Percentiles rank a stretch among this genome's conserved stretches.
Conservation (phyloP, 2,329 filamentous ascomycete species). For the Cryphonectria carpinicola region DNA sequence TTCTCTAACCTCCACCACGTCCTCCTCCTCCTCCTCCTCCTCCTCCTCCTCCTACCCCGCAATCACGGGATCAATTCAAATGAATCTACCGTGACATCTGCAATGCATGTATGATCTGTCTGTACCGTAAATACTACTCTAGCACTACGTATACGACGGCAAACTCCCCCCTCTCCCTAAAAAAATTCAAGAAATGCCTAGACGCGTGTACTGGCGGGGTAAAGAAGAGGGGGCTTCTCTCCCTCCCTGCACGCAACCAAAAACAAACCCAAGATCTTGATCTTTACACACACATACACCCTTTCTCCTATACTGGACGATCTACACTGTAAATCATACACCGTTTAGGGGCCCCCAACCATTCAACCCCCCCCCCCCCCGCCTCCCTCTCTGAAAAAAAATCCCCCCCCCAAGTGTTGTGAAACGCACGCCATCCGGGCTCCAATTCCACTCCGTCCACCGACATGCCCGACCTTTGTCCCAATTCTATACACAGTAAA, state of each 20-base stretch:
- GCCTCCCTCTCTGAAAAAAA: too few species aligned
- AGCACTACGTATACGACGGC: neutral
- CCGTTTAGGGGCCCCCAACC: neutral
- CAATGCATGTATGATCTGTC: neutral
- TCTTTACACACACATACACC: neutral
- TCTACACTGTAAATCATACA: neutral
- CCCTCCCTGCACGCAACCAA: neutral
- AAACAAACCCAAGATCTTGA: neutral
- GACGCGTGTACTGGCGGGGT: neutral
- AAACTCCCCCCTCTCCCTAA: too few species aligned
- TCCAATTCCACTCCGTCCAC: conserved; percentile 13
- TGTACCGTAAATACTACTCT: neutral
- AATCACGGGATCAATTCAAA: neutral
- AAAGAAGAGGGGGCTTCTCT: neutral
- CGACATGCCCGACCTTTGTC: conserved; percentile 3
- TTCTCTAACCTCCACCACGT: neutral
- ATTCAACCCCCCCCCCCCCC: too few species aligned
- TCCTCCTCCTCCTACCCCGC: neutral
- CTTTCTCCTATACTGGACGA: neutral
- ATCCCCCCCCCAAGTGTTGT: too few species aligned
- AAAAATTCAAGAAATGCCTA: neutral
- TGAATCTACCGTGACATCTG: neutral
- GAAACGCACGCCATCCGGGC: conserved; percentile 1
- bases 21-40: neutral
- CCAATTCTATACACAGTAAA: neutral